Evolutionary conservation across 805 yeast species (phyloP), one percentile per base, ranked within the genome.

Genomic region (Candida palmyrensis): DNA sequence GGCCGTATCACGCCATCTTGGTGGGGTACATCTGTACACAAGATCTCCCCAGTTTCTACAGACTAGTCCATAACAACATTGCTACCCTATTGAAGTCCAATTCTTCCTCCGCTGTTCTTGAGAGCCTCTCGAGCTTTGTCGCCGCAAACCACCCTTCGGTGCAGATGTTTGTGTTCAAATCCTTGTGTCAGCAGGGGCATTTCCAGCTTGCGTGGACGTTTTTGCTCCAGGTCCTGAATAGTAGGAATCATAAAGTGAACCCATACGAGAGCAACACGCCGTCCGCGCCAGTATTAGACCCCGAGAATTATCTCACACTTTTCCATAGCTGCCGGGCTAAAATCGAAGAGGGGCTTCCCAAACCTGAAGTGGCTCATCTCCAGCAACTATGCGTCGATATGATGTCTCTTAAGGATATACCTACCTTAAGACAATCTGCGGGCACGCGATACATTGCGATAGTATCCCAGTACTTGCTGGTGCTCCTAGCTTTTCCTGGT

Each of bases 21-120:
- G 48, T 48, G 18, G 68, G 66, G 1, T 36, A 41, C 1, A 23
- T 65, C 6, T 32, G 34, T 5, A 38, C 48, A 2, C 43, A 39
- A 7, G 71, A 65, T 38, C 42, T 65, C 15, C 70, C 71, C 0
- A 24, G 37, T 5, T 65, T 63, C 39, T 33, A 41, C 10, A 26
- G 18, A 3, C 37, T 60, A 25, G 42, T 63, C 8, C 30, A 40
- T 9, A 29, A 36, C 3, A 33, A 46, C 15, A 43, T 54, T 18
- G 3, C 24, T 17, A 35, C 12, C 38, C 46, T 12, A 35, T 53
- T 13, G 42, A 49, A 18, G 37, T 43, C 5, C 30, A 31, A 6
- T 19, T 17, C 15, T 29, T 26, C 8, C 18, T 22, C 15, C 35
- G 21, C 28, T 8, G 30, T 37, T 27, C 29, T 41, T 37, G 30